Evolutionary conservation across 129 eudicot species (phyloP).

Genomic region (Cynara cardunculus): DNA sequence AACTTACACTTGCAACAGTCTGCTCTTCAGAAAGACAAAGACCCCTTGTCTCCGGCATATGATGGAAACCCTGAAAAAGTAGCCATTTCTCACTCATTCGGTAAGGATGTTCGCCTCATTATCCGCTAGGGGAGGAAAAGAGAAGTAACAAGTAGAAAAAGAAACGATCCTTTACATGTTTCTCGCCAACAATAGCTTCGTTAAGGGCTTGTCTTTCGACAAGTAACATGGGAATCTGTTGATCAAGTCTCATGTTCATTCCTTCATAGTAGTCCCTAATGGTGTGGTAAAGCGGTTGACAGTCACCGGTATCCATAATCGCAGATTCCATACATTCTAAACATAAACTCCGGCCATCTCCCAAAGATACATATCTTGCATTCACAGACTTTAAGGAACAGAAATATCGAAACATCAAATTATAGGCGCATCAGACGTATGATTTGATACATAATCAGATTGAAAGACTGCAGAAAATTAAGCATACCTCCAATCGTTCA

Average conservation of each 20-base stretch:
- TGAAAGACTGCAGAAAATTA: slow-evolving; percentile 3
- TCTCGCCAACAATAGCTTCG: slow-evolving; percentile 98
- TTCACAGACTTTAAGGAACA: slow-evolving; percentile 62
- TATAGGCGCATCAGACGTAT: neutral
- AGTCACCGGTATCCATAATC: slow-evolving; percentile 94
- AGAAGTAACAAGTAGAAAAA: slow-evolving; percentile 4
- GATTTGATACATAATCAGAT: slow-evolving; percentile 1
- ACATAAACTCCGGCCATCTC: slow-evolving; percentile 95
- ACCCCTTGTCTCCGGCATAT: slow-evolving; percentile 98
- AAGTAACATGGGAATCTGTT: slow-evolving; percentile 94
- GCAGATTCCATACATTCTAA: slow-evolving; percentile 99
- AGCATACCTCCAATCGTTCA: slow-evolving; percentile 87
- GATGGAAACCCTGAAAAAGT: slow-evolving; percentile 82
- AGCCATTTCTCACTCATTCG: neutral
- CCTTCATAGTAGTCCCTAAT: slow-evolving; percentile 97
- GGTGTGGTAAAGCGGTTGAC: slow-evolving; percentile 94
- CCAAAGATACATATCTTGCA: slow-evolving; percentile 70
- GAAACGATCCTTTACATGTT: slow-evolving; percentile 51
- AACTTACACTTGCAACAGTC: slow-evolving; percentile 83
- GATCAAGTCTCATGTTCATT: slow-evolving; percentile 94
- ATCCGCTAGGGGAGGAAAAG: neutral
- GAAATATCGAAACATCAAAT: slow-evolving; percentile 1
- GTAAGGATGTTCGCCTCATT: neutral
- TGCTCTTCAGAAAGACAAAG: slow-evolving; percentile 98
- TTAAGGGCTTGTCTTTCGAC: slow-evolving; percentile 97